phyloP scores from a whole-genome alignment of 345 rosid genomes.

The Kernera saxatilis region DNA sequence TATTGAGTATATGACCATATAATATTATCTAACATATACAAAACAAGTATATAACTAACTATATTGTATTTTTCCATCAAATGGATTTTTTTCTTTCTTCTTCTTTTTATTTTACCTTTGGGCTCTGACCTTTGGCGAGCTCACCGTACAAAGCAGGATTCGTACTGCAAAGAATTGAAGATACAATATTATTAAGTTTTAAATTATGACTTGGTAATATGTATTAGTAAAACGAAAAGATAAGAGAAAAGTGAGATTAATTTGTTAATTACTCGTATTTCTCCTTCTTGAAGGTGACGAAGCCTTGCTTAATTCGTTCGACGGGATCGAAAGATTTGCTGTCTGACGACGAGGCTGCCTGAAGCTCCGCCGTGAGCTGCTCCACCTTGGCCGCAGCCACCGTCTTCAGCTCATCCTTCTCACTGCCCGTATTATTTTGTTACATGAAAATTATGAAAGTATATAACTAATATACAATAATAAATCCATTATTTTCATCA shows the following conservation, averaged over 20 bases:
- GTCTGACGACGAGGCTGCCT: conserved; percentile 26
- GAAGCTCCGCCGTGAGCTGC: conserved; percentile 67
- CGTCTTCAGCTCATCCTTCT: conserved; percentile 70
- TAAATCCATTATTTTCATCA: background rate
- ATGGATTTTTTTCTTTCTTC: background rate
- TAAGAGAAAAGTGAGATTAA: background rate
- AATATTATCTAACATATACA: background rate
- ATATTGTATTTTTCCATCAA: background rate
- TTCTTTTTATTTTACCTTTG: conserved; percentile 46
- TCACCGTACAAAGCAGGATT: conserved; percentile 62
- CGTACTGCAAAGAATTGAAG: conserved; percentile 38
- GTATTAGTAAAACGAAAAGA: background rate
- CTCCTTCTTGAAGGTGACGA: conserved; percentile 61
- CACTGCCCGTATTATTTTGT: conserved; percentile 36
- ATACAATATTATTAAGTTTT: background rate
- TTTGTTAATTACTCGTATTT: conserved; percentile 55
- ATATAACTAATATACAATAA: background rate
- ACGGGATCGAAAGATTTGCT: conserved; percentile 39
- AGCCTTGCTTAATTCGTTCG: conserved; percentile 66
- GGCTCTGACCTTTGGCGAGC: conserved; percentile 87
- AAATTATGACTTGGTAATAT: background rate
- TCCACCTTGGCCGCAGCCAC: conserved; percentile 72
- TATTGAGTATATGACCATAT: background rate
- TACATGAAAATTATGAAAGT: background rate
- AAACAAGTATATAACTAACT: background rate